Percentiles rank a stretch among this genome's conserved stretches.
These are phyloP conservation scores for Hypoxylon perforatum DNA, from an alignment of 495 filamentous ascomycete genomes.

Conservation along the genomic window DNA sequence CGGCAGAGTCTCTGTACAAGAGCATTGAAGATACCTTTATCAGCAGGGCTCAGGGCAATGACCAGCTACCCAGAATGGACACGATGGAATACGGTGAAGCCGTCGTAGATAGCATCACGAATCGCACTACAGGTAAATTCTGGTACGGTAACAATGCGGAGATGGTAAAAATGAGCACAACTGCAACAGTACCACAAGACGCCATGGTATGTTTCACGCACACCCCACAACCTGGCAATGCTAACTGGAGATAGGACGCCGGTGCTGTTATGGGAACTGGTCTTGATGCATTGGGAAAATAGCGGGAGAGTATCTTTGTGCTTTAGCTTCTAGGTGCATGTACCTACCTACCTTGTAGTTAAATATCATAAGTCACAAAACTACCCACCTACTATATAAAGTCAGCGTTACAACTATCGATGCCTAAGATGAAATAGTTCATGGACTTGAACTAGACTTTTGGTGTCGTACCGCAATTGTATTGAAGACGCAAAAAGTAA, in stretches of 20 bases:
- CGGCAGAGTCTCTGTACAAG: conserved; percentile 31
- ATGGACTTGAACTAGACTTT: no score
- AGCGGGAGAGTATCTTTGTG: no score
- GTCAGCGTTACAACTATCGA: no score
- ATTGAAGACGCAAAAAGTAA: no score
- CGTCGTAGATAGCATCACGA: conserved; percentile 14
- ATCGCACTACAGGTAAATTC: conserved; percentile 20
- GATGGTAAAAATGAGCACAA: conserved; percentile 18
- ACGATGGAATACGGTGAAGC: conserved; percentile 21
- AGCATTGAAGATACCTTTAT: conserved; percentile 17
- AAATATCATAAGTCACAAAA: no score
- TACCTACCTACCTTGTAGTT: no score
- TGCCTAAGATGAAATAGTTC: no score
- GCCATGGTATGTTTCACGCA: conserved; percentile 21
- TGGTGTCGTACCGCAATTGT: no score
- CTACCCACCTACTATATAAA: no score
- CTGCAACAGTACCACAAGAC: conserved; percentile 28
- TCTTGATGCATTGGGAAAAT: background rate
- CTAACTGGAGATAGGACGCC: conserved; percentile 26
- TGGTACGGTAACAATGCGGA: conserved; percentile 24
- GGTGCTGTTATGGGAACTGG: conserved; percentile 15
- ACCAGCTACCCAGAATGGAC: conserved; percentile 20
- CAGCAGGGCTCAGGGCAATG: conserved; percentile 21
- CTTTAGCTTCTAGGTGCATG: no score
- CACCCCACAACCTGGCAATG: background rate